Evolutionary conservation across 106 monocot species (phyloP), one percentile per base, ranked within the genome.

Genomic region (Acorus calamus): DNA sequence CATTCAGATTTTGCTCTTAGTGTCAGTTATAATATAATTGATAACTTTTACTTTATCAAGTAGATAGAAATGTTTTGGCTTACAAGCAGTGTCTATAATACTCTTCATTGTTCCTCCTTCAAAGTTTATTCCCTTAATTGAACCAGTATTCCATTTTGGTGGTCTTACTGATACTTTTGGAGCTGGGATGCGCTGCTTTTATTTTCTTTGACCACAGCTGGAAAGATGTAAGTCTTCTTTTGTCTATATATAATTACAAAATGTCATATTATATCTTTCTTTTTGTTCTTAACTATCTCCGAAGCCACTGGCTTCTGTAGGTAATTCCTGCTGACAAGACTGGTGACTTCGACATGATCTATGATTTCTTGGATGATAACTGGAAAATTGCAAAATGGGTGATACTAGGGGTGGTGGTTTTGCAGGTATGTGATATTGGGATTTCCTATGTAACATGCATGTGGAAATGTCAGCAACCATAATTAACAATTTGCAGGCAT

Each of bases 331-430:
- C 41, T 58, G 58, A 58, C 58, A 58, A 58, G 8, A 58, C 58
- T 0, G 58, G 58, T 7, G 58, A 58, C 58, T 58, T 58, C 8
- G 58, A 58, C 42, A 58, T 58, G 58, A 42, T 58, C 5, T 58
- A 58, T 42, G 42, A 58, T 58, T 58, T 58, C 12, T 58, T 58
- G 58, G 42, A 58, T 14, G 14, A 58, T 14, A 14, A 14, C 12
- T 58, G 58, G 58, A 58, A 58, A 13, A 58, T 58, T 58, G 41
- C 58, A 42, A 58, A 58, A 58, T 58, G 58, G 58, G 58, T 58
- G 3, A 42, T 42, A 7, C 41, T 58, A 42, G 58, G 58, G 8
- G 58, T 13, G 4, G 58, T 58, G 5, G 8, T 58, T 58, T 58
- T 58, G 58, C 41, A 58, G 58, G 58, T 58, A 58, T 7, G 3